Evolutionary conservation across 768 basidiomycete species (phyloP), one percentile per base, ranked within the genome.

Genomic region (Rhizopogon roseolus): DNA sequence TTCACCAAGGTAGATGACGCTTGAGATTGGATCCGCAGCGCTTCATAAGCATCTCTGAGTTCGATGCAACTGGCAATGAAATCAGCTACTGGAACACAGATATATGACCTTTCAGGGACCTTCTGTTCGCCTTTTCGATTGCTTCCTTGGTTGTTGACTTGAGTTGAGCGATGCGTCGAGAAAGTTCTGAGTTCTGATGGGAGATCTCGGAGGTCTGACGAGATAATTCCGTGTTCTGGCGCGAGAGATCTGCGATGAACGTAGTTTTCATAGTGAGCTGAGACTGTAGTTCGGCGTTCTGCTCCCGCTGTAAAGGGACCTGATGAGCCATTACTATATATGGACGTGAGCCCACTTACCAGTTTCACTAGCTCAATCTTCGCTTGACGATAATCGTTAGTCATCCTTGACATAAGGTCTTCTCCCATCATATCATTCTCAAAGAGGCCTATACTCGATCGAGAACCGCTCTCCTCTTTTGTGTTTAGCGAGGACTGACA

Each of bases 31-130:
- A 49, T 49, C 42, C 64, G 68, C 7, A 75, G 56, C 11, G 58
- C 50, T 37, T 67, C 66, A 25, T 73, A 49, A 17, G 60, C 59
- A 25, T 54, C 66, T 52, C 68, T 69, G 13, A 75, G 64, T 36
- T 52, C 56, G 14, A 62, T 49, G 51, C 63, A 66, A 48, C 73
- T 74, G 50, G 17, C 5, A 2, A 41, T 17, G 40, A 16, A 43
- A 42, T 43, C 3, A 38, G 50, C 11, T 3, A 11, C 22, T 36
- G 34, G 8, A 19, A 28, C 46, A 22, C 41, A 43, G 51, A 50
- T 7, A 27, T 22, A 2, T 9, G 22, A 17, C 10, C 48, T 19
- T 27, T 14, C 58, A 32, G 7, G 25, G 22, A 68, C 66, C 50
- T 66, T 54, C 58, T 64, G 29, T 37, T 50, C 22, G 51, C 50